Conservation (phyloP, 169 alveolate species). For the Plasmodium reichenowi region DNA sequence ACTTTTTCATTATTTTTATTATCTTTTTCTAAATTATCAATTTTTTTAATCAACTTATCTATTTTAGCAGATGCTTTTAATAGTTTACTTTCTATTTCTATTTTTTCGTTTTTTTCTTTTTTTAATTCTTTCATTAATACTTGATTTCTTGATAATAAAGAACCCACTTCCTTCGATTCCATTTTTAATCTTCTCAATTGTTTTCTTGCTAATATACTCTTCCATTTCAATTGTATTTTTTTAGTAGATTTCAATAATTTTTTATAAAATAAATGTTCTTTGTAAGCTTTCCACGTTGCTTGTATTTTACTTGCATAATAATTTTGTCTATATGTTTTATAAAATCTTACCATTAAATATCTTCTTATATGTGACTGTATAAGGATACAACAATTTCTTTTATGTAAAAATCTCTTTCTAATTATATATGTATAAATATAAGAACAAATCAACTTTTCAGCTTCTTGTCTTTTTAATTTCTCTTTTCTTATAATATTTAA, state of each 20-base stretch:
- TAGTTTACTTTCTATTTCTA: constrained; percentile 85
- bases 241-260: constrained; percentile 78
- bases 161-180: constrained; percentile 86
- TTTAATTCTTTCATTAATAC: constrained; percentile 80
- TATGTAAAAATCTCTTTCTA: constrained; percentile 21
- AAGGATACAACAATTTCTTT: constrained; percentile 23
- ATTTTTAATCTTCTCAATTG: constrained; percentile 85
- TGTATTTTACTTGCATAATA: constrained; percentile 85
- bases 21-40: constrained; percentile 79
- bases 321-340: constrained; percentile 67
- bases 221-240: constrained; percentile 86
- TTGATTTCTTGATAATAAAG: constrained; percentile 81
- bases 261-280: constrained; percentile 75
- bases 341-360: constrained; percentile 6
- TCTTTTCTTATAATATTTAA: constrained; percentile 59
- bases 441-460: constrained; percentile 22
- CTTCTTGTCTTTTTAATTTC: constrained; percentile 1
- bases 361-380: constrained; percentile 51
- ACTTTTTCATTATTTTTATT: constrained; percentile 57
- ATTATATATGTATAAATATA: constrained; percentile 23
- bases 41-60: constrained; percentile 70
- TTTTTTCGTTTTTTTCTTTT: constrained; percentile 82
- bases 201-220: constrained; percentile 85
- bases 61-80: constrained; percentile 85
- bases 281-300: constrained; percentile 82